Conservation (phyloP, 2,329 filamentous ascomycete species). For the Fusarium circinatum region DNA sequence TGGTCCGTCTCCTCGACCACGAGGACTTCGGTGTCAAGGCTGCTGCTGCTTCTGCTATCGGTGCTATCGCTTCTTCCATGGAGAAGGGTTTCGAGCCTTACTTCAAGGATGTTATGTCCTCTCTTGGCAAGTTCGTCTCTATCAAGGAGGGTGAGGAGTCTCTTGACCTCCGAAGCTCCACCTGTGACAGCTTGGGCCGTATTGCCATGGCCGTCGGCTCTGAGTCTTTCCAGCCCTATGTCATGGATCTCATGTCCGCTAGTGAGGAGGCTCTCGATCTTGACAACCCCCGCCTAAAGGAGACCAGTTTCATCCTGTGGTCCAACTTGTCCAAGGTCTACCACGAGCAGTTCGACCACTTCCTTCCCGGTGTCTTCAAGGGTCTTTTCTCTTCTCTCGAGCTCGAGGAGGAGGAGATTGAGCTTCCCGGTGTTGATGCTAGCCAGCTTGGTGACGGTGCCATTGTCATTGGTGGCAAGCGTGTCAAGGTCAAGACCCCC, state of each 20-base stretch:
- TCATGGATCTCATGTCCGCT: conserved; percentile 88
- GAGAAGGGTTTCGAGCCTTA: conserved; percentile 88
- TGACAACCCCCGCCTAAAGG: conserved; percentile 88
- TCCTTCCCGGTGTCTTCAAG: conserved; percentile 80
- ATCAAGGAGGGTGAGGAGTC: conserved; percentile 92
- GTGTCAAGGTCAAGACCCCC: conserved; percentile 77
- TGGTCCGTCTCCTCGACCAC: conserved; percentile 85
- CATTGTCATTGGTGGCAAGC: conserved; percentile 82
- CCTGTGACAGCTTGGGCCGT: conserved; percentile 92
- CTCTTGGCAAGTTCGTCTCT: conserved; percentile 83
- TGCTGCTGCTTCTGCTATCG: conserved; percentile 87
- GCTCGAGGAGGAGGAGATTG: conserved; percentile 87
- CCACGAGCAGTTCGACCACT: conserved; percentile 82
- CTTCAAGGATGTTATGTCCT: conserved; percentile 89
- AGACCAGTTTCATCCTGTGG: conserved; percentile 98
- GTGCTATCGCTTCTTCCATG: conserved; percentile 88
- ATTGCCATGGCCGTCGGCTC: conserved; percentile 90
- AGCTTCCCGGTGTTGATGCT: conserved; percentile 70
- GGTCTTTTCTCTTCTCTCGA: conserved; percentile 86
- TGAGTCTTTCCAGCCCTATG: conserved; percentile 88
- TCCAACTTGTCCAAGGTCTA: conserved; percentile 95
- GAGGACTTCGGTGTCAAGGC: conserved; percentile 91
- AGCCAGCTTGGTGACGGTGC: conserved; percentile 77
- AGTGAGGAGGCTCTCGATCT: conserved; percentile 91
- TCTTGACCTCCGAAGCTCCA: conserved; percentile 86